A percentile compares a stretch with the other conserved stretches of the same genome.
These are phyloP conservation scores for Fusarium fracticaudum DNA, from an alignment of 2,329 filamentous ascomycete genomes.

Conservation along the genomic window DNA sequence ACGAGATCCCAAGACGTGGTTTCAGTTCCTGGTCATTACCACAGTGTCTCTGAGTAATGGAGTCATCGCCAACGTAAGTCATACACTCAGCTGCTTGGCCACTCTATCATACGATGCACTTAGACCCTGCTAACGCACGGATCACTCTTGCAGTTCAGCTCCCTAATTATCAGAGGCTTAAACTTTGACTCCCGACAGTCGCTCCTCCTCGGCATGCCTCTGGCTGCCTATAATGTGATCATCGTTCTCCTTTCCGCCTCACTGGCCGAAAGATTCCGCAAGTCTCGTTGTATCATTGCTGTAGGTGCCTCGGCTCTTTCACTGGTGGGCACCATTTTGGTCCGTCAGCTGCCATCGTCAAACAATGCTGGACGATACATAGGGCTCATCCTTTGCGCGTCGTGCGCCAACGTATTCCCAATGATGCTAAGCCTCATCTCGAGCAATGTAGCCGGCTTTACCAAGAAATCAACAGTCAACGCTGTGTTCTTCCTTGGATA, in stretches of 20 bases:
- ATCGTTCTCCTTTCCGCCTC: background rate
- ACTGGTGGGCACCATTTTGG: background rate
- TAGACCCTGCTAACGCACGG: rapidly evolving
- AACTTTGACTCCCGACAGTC: background rate
- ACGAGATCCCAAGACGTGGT: background rate
- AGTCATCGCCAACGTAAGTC: background rate
- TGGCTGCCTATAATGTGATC: background rate
- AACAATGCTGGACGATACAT: background rate
- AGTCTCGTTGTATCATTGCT: background rate
- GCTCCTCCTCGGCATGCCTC: background rate
- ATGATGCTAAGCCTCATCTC: background rate
- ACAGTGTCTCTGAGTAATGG: background rate
- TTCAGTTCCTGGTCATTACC: background rate
- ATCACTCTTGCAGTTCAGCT: background rate
- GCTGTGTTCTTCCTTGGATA: background rate
- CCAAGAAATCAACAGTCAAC: background rate
- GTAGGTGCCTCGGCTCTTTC: background rate
- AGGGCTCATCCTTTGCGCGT: background rate
- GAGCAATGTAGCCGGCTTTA: background rate
- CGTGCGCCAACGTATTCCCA: background rate
- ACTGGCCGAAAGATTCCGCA: background rate
- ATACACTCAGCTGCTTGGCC: background rate
- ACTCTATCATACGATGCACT: background rate
- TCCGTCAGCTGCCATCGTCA: background rate
- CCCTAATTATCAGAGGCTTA: background rate